Percentiles rank a stretch among this genome's conserved stretches.
Conservation (phyloP, 164 flowering plant genomes). For the Chimonanthus salicifolius region DNA sequence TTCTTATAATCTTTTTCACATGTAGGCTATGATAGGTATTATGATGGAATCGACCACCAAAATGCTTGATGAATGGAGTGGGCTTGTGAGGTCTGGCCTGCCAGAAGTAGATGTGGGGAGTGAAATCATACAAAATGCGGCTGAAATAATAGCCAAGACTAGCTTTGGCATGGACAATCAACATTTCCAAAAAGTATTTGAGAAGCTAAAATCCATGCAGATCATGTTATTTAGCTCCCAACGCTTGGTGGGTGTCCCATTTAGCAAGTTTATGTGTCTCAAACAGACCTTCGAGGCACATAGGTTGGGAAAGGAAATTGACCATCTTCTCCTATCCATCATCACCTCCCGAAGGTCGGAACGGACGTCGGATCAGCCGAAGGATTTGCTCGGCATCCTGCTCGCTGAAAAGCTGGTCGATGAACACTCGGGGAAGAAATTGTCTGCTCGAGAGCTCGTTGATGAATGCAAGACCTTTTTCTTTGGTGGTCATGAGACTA, state of each 20-base stretch:
- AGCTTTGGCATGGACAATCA: slow-evolving; percentile 59
- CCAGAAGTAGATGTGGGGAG: slow-evolving; percentile 63
- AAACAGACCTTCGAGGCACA: slow-evolving; percentile 37
- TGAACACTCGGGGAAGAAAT: slow-evolving; percentile 23
- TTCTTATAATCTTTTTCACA: background rate
- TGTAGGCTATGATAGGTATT: slow-evolving; percentile 53
- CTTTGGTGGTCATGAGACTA: slow-evolving; percentile 87
- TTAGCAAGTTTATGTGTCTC: slow-evolving; percentile 38
- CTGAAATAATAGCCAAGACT: slow-evolving; percentile 69
- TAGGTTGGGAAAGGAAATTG: slow-evolving; percentile 67
- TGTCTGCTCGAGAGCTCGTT: slow-evolving; percentile 49
- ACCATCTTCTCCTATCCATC: slow-evolving; percentile 46
- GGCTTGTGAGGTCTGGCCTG: slow-evolving; percentile 30
- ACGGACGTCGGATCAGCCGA: slow-evolving; percentile 1
- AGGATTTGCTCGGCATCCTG: slow-evolving; percentile 57
- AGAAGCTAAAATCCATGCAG: slow-evolving; percentile 63
- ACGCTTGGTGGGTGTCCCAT: slow-evolving; percentile 80
- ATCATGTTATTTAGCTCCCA: slow-evolving; percentile 47
- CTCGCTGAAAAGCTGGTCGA: slow-evolving; percentile 25
- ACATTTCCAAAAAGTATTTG: slow-evolving; percentile 37
- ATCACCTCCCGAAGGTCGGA: slow-evolving; percentile 31
- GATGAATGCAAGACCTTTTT: slow-evolving; percentile 97
- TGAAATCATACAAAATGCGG: slow-evolving; percentile 44
- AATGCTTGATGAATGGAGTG: slow-evolving; percentile 61
- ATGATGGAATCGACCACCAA: slow-evolving; percentile 64